A percentile compares a stretch with the other conserved stretches of the same genome.
phyloP scores from a whole-genome alignment of 2,329 filamentous ascomycete genomes.

The Colletotrichum orbiculare region DNA sequence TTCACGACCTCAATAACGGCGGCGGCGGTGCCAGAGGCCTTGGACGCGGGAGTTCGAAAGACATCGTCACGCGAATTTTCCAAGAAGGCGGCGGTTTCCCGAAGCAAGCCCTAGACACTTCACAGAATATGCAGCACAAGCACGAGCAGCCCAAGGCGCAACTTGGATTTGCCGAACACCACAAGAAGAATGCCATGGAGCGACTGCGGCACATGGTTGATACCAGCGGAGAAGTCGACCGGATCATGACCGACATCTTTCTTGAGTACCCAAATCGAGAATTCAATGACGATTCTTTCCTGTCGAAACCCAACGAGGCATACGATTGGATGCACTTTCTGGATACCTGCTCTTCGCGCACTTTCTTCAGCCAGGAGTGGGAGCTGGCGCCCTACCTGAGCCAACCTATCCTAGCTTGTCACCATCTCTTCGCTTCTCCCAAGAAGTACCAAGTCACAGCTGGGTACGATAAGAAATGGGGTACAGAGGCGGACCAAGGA shows the following conservation, averaged over 20 bases:
- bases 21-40: slow-evolving; percentile 78
- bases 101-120: slow-evolving; percentile 59
- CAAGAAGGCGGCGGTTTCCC: slow-evolving; percentile 83
- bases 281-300: slow-evolving; percentile 91
- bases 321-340: slow-evolving; percentile 98
- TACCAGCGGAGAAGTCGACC: slow-evolving; percentile 81
- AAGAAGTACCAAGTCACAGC: slow-evolving; percentile 58
- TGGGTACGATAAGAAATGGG: slow-evolving; percentile 58
- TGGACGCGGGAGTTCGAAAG: slow-evolving; percentile 77
- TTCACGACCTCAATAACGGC: slow-evolving; percentile 75
- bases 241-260: slow-evolving; percentile 86
- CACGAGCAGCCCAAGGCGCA: slow-evolving; percentile 68
- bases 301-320: slow-evolving; percentile 86
- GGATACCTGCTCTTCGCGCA: slow-evolving; percentile 80
- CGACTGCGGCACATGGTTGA: slow-evolving; percentile 81
- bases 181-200: slow-evolving; percentile 78
- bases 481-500: slow-evolving; percentile 59
- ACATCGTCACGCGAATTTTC: slow-evolving; percentile 83
- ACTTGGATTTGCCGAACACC: slow-evolving; percentile 77
- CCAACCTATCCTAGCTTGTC: slow-evolving; percentile 88
- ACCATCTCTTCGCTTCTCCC: slow-evolving; percentile 87
- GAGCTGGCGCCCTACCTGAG: slow-evolving; percentile 89
- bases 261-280: slow-evolving; percentile 85
- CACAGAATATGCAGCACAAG: slow-evolving; percentile 46
- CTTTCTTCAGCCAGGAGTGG: slow-evolving; percentile 91